phyloP scores from a whole-genome alignment of 2,329 filamentous ascomycete genomes.

The Colletotrichum sublineola region DNA sequence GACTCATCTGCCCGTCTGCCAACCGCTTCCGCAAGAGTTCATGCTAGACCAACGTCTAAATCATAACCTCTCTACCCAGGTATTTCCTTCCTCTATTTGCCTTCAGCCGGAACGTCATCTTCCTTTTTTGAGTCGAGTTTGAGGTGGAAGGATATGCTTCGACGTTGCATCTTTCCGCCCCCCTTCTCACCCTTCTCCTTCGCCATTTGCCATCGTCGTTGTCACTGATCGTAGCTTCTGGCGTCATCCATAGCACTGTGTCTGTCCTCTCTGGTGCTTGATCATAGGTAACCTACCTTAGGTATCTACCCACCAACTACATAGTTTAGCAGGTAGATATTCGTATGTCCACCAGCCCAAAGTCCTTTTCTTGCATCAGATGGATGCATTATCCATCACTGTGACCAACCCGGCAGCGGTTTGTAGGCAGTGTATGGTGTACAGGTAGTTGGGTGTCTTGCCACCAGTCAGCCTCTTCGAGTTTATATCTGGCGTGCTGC shows the following conservation, averaged over 20 bases:
- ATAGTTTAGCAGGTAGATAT: too few species aligned
- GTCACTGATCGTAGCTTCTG: background rate
- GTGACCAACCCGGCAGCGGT: background rate
- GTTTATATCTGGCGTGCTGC: slow-evolving; percentile 16
- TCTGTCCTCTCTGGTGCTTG: background rate
- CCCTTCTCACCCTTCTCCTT: background rate
- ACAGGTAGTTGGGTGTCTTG: background rate
- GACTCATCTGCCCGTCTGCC: background rate
- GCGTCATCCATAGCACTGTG: background rate
- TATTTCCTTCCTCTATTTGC: background rate
- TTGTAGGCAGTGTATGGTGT: background rate
- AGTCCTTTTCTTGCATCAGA: background rate
- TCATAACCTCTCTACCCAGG: background rate
- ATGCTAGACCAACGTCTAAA: background rate
- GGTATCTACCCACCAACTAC: too few species aligned
- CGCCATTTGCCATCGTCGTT: background rate
- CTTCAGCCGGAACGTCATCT: background rate
- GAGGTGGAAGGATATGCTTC: slow-evolving; percentile 1
- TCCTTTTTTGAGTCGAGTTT: slow-evolving; percentile 1
- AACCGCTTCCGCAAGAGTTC: background rate
- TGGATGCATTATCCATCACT: background rate
- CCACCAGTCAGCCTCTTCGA: slow-evolving; percentile 2
- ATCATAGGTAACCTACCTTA: too few species aligned
- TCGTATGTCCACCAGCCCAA: too few species aligned
- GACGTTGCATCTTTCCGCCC: background rate